Conservation (phyloP, 2,329 filamentous ascomycete species). For the Cordyceps militaris region DNA sequence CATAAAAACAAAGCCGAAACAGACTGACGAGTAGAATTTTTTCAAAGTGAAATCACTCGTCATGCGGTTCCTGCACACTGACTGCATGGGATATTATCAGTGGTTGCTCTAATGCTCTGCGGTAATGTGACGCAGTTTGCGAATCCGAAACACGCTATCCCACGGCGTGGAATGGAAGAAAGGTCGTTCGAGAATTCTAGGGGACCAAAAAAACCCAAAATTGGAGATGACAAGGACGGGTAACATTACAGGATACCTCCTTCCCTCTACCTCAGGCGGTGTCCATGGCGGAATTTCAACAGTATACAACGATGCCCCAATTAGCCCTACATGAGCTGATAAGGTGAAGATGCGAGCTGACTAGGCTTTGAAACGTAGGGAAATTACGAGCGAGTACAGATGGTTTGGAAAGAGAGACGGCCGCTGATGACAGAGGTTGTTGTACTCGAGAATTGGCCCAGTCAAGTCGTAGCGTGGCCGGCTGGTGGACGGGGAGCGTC, state of each 20-base stretch:
- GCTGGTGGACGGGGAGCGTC: not conserved
- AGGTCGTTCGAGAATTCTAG: not conserved
- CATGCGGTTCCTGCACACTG: not conserved
- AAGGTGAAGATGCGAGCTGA: not conserved
- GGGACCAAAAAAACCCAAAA: not conserved
- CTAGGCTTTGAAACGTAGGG: too few relatives aligned
- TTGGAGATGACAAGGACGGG: not conserved
- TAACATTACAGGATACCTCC: not conserved
- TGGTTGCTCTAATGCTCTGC: not conserved
- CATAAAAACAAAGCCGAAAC: too few relatives aligned
- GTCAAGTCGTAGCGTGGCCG: not conserved
- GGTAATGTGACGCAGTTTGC: not conserved
- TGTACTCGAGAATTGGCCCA: not conserved
- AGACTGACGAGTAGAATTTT: too few relatives aligned
- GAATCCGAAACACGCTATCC: not conserved
- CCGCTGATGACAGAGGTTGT: too few relatives aligned
- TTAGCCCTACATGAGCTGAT: not conserved
- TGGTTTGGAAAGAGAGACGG: too few relatives aligned
- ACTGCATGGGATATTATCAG: not conserved
- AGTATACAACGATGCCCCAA: not conserved
- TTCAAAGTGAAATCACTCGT: too few relatives aligned
- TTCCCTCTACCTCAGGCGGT: not conserved
- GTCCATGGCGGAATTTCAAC: not conserved
- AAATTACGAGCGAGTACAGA: too few relatives aligned
- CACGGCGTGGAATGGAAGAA: not conserved